Evolutionary conservation across 805 yeast genomes (phyloP), one percentile per base, ranked within the genome.

Genomic region (Barnettozyma pratensis): DNA sequence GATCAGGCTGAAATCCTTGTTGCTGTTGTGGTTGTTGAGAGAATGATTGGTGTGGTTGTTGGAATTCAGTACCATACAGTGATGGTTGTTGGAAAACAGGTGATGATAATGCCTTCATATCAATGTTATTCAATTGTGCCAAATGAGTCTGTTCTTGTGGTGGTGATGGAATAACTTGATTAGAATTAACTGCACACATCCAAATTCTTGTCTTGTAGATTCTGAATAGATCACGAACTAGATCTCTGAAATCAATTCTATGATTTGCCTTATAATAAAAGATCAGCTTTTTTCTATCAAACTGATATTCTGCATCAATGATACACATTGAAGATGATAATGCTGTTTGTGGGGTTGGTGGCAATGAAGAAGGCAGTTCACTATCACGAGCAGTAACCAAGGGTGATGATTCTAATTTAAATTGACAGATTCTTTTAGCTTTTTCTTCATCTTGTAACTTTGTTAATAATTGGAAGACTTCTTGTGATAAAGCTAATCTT

Each of bases 121-220:
- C 50, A 37, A 47, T 39, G 6, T 47, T 43, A 25, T 39, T 47
- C 44, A 47, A 40, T 30, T 47, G 47, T 4, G 41, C 48, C 35
- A 48, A 25, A 41, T 39, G 45, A 25, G 51, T 48, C 25, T 41
- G 19, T 7, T 48, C 51, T 37, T 29, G 26, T 25, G 45, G 42
- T 11, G 50, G 50, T 6, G 32, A 25, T 30, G 37, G 31, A 37
- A 47, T 19, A 26, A 47, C 39, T 25, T 48, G 35, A 45, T 42
- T 43, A 26, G 56, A 39, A 38, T 56, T 50, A 29, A 85, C 85
- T 0, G 94, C 92, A 72, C 91, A 84, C 73, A 87, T 72, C 95
- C 95, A 87, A 53, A 85, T 85, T 61, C 92, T 72, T 1, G 92
- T 85, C 67, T 85, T 85, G 70, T 83, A 85, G 48, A 83, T 79